Evolutionary conservation across 106 monocot genomes (phyloP), one percentile per base, ranked within the genome.

Genomic region (Agapanthus africanus): DNA sequence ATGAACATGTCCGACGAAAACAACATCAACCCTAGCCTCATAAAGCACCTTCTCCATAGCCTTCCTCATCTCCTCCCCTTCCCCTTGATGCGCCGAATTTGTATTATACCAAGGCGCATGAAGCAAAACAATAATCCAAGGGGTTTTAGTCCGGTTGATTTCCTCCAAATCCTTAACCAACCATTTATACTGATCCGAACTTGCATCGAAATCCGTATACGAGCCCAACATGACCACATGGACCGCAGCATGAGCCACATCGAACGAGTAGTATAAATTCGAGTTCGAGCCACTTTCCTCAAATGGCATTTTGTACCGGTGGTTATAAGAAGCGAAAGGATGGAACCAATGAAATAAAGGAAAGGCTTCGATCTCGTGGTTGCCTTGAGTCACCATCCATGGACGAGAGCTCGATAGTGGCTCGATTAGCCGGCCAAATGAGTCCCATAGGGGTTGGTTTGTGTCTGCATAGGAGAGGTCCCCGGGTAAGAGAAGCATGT

Each of bases 21-120:
- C 77, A 44, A 77, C 66, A 52, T 91, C 94, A 13, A 91, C 94
- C 3, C 74, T 67, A 25, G 85, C 84, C 0, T 70, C 49, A 39
- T 77, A 87, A 8, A 94, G 75, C 35, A 88, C 10, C 5, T 14
- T 11, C 81, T 95, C 95, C 81, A 86, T 71, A 33, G 79, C 83
- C 35, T 59, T 65, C 71, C 95, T 81, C 95, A 95, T 95, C 32
- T 28, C 54, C 73, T 95, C 95, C 1, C 91, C 91, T 57, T 95
- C 95, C 10, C 85, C 79, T 30, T 95, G 83, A 69, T 95, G 95
- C 3, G 88, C 88, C 11, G 51, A 15, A 34, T 95, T 91, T 10
- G 91, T 91, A 59, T 86, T 95, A 42, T 95, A 95, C 95, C 95
- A 95, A 14, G 95, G 95, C 13, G 83, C 88, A 40, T 95, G 95